These are phyloP conservation scores for Oryza meridionalis DNA, from an alignment of 176 grass and related monocot genomes.

Conservation along the genomic window DNA sequence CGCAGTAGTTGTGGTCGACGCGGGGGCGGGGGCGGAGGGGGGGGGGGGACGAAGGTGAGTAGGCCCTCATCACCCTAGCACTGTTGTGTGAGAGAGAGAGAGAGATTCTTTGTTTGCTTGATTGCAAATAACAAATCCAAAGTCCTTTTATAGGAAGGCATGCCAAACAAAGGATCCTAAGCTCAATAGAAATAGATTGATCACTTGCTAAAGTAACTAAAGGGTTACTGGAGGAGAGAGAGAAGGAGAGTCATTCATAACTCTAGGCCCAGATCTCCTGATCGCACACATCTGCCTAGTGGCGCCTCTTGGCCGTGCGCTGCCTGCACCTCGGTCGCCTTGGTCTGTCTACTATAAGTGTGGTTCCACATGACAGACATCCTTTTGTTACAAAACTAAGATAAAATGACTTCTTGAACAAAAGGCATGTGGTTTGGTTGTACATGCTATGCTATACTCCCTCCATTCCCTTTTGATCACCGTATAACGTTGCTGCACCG, in stretches of 20 bases:
- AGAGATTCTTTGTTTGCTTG: not conserved
- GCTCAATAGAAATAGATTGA: not conserved
- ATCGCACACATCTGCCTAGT: not conserved
- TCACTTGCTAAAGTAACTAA: not conserved
- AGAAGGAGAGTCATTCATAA: not conserved
- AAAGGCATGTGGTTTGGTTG: not conserved
- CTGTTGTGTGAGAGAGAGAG: too few relatives aligned
- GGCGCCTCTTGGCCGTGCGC: not conserved
- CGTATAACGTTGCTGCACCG: too few relatives aligned
- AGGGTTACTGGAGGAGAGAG: not conserved
- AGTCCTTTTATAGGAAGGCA: not conserved
- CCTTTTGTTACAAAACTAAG: constrained; percentile 14
- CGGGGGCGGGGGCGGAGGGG: too few relatives aligned
- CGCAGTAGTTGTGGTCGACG: not conserved
- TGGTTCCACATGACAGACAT: not conserved
- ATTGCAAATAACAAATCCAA: not conserved
- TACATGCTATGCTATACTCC: not conserved
- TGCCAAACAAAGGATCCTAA: not conserved
- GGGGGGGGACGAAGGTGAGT: not conserved
- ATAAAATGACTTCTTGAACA: not conserved
- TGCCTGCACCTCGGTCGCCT: not conserved
- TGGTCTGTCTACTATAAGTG: not conserved
- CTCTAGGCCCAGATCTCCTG: not conserved
- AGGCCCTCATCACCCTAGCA: too few relatives aligned
- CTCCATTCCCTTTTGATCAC: too few relatives aligned